These are phyloP conservation scores for Penicillium arizonense DNA, from an alignment of 495 filamentous ascomycete genomes.

Conservation along the genomic window DNA sequence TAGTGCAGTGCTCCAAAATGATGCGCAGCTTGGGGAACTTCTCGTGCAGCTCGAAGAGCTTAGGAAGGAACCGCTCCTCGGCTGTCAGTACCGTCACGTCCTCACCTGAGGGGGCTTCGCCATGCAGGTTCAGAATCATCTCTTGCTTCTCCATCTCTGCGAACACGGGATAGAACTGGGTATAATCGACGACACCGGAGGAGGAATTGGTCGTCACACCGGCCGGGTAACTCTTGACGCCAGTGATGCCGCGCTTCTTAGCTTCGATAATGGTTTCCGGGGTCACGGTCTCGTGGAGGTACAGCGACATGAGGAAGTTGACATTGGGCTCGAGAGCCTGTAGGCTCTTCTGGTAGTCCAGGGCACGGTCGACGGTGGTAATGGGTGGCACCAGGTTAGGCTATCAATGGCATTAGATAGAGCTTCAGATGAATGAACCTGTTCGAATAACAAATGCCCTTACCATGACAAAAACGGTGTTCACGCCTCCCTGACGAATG, in stretches of 20 bases:
- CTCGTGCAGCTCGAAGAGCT: constrained; percentile 64
- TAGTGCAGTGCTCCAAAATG: constrained; percentile 77
- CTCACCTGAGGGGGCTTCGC: constrained; percentile 52
- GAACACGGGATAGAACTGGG: constrained; percentile 73
- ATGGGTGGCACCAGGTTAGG: constrained; percentile 75
- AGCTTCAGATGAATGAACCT: constrained; percentile 3
- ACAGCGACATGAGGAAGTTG: constrained; percentile 85
- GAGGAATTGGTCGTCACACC: constrained; percentile 81
- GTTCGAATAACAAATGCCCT: constrained; percentile 17
- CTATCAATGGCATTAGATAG: constrained; percentile 26
- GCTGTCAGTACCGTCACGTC: constrained; percentile 72
- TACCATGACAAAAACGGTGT: constrained; percentile 83
- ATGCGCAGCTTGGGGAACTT: constrained; percentile 80
- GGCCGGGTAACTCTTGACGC: constrained; percentile 62
- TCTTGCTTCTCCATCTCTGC: constrained; percentile 69
- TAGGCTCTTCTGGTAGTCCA: constrained; percentile 71
- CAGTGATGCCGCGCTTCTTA: constrained; percentile 49
- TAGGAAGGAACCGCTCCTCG: constrained; percentile 80
- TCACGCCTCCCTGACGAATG: constrained; percentile 69
- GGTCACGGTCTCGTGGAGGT: constrained; percentile 74
- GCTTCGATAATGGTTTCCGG: constrained; percentile 76
- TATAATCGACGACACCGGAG: constrained; percentile 74
- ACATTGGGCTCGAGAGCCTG: constrained; percentile 68
- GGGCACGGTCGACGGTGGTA: constrained; percentile 68
- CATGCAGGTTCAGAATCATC: constrained; percentile 64